phyloP scores from a whole-genome alignment of 371 early-diverging fungal genomes.

The Actinomortierella wolfii region DNA sequence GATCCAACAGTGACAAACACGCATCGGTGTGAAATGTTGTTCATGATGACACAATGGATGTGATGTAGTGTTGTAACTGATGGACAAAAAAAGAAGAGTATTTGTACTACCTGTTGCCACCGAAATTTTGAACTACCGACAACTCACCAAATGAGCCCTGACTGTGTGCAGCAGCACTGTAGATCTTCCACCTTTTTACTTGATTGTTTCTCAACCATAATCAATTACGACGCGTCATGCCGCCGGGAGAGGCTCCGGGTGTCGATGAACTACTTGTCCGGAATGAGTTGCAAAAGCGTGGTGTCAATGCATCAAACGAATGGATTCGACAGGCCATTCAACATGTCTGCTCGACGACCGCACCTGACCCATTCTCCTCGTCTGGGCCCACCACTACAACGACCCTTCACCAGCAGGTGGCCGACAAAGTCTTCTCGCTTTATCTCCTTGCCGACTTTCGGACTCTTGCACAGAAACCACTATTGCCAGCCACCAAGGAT shows the following conservation, averaged over 20 bases:
- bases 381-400: not conserved
- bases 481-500: conserved; percentile 16
- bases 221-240: no score
- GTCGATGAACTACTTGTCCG: conserved; percentile 41
- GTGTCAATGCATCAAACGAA: conserved; percentile 38
- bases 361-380: conserved; percentile 7
- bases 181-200: no score
- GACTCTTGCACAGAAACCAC: conserved; percentile 22
- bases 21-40: conserved; percentile 1
- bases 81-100: conserved; percentile 4
- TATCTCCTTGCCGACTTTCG: conserved; percentile 44
- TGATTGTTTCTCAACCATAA: no score
- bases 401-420: not conserved
- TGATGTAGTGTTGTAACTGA: no score
- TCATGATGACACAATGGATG: conserved; percentile 1
- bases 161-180: no score
- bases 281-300: conserved; percentile 26
- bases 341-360: conserved; percentile 21
- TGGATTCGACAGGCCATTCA: conserved; percentile 29
- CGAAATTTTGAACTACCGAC: no score
- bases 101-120: not conserved
- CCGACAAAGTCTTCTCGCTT: conserved; percentile 27
- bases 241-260: no score
- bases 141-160: no score
- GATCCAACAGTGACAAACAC: conserved; percentile 91